phyloP scores from a whole-genome alignment of 495 filamentous ascomycete genomes.

The Penicillium subrubescens region DNA sequence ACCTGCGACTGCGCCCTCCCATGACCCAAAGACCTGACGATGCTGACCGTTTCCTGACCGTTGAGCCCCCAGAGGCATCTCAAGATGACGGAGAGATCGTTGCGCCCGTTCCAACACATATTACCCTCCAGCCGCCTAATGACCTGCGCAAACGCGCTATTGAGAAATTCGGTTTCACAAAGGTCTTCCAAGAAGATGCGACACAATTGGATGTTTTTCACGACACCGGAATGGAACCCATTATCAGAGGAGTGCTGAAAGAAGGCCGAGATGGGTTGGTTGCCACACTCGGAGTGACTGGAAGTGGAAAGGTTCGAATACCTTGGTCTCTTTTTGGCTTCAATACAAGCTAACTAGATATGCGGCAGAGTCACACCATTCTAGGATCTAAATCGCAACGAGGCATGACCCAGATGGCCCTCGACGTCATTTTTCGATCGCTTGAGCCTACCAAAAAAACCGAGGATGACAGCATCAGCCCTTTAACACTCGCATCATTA shows the following conservation, averaged over 20 bases:
- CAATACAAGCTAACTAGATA: constrained; percentile 17
- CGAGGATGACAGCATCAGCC: constrained; percentile 57
- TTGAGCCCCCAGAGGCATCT: constrained; percentile 58
- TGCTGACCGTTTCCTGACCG: constrained; percentile 73
- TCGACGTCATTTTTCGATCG: constrained; percentile 86
- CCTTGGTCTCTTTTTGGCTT: not conserved
- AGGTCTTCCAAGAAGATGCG: constrained; percentile 84
- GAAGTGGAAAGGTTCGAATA: constrained; percentile 82
- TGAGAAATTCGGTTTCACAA: constrained; percentile 93
- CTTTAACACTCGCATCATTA: constrained; percentile 69
- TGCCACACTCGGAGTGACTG: constrained; percentile 92
- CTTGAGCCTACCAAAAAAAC: constrained; percentile 66
- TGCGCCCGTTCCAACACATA: constrained; percentile 66
- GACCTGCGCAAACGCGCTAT: constrained; percentile 79
- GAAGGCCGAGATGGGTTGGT: constrained; percentile 86
- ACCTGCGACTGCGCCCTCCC: constrained; percentile 83
- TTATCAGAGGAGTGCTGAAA: constrained; percentile 78
- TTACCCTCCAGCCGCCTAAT: constrained; percentile 82
- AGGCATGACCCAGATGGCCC: constrained; percentile 86
- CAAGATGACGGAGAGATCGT: constrained; percentile 37
- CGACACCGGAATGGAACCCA: constrained; percentile 70
- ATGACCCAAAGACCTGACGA: constrained; percentile 37
- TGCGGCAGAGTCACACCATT: constrained; percentile 87
- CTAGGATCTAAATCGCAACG: constrained; percentile 83
- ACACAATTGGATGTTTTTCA: constrained; percentile 86